These are phyloP conservation scores for Didymella sp. DNA, from an alignment of 2,329 filamentous ascomycete genomes.

Conservation along the genomic window DNA sequence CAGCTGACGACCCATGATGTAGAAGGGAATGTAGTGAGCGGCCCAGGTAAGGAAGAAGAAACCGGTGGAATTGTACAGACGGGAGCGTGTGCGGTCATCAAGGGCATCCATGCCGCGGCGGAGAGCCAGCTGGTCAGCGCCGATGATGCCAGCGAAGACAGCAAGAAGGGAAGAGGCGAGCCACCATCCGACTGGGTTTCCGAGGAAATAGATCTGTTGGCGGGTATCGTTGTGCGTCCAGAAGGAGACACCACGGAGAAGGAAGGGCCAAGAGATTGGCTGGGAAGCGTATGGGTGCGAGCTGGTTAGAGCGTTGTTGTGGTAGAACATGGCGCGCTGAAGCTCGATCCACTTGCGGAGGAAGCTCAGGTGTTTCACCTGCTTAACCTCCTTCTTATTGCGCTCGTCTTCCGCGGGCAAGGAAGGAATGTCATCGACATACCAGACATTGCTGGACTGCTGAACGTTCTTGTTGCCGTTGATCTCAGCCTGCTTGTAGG, in stretches of 20 bases:
- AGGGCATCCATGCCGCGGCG: constrained; percentile 92
- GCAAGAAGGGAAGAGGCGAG: constrained; percentile 89
- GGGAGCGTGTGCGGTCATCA: constrained; percentile 91
- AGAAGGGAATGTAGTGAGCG: constrained; percentile 97
- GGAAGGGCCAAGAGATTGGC: constrained; percentile 97
- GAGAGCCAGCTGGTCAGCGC: constrained; percentile 90
- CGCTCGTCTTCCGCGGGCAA: constrained; percentile 75
- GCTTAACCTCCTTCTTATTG: constrained; percentile 74
- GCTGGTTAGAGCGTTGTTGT: constrained; percentile 97
- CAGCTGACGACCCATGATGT: constrained; percentile 95
- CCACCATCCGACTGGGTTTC: constrained; percentile 98
- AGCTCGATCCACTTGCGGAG: constrained; percentile 94
- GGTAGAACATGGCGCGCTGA: constrained; percentile 98
- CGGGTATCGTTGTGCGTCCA: constrained; percentile 97
- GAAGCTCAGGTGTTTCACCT: constrained; percentile 87
- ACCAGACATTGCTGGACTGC: constrained; percentile 92
- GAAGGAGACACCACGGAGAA: constrained; percentile 96
- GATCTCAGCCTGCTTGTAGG: constrained; percentile 95
- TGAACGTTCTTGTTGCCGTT: constrained; percentile 97
- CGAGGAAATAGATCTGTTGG: constrained; percentile 97
- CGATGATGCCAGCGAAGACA: constrained; percentile 89
- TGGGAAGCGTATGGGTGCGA: constrained; percentile 95
- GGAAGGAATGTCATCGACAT: constrained; percentile 88
- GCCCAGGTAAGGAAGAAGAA: constrained; percentile 99
- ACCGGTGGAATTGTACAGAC: constrained; percentile 96